Evolutionary conservation across 108 stramenopile genomes (phyloP).

Genomic region (Nitzschia inconspicua): DNA sequence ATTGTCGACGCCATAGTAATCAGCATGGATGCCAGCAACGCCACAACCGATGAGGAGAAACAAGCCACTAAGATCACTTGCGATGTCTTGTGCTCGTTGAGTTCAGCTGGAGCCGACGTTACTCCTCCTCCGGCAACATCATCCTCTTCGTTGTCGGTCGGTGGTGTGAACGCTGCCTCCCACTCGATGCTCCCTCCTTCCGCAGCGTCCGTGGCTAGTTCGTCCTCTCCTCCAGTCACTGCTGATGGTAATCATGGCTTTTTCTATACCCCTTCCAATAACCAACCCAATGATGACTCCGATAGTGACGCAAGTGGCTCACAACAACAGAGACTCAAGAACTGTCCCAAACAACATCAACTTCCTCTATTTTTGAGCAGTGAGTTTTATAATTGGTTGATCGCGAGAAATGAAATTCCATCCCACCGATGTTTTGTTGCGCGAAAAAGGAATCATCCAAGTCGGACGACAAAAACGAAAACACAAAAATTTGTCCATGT

Average conservation of each 20-base stretch:
- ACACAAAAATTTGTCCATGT: too few relatives aligned
- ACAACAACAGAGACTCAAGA: slow-evolving; percentile 4
- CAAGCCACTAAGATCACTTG: slow-evolving; percentile 29
- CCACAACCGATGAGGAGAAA: slow-evolving; percentile 9
- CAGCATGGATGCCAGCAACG: too few relatives aligned
- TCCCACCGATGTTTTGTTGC: not conserved
- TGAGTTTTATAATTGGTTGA: slow-evolving; percentile 25
- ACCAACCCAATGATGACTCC: not conserved
- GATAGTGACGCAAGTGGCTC: not conserved
- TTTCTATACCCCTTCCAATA: not conserved
- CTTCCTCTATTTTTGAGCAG: slow-evolving; percentile 71
- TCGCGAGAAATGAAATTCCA: not conserved
- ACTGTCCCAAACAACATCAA: slow-evolving; percentile 56
- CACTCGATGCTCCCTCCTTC: too few relatives aligned
- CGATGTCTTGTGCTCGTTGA: slow-evolving; percentile 44
- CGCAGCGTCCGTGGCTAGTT: too few relatives aligned
- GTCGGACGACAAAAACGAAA: slow-evolving; percentile 67
- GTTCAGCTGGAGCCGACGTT: too few relatives aligned
- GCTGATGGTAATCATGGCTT: not conserved
- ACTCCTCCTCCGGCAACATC: not conserved
- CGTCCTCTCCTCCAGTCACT: not conserved
- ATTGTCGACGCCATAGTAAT: too few relatives aligned
- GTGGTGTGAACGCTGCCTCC: too few relatives aligned
- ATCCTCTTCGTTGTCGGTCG: not conserved
- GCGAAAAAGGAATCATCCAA: slow-evolving; percentile 55